These are phyloP conservation scores for Puccinia hordei DNA, from an alignment of 1,284 basidiomycete genomes.

Conservation along the genomic window DNA sequence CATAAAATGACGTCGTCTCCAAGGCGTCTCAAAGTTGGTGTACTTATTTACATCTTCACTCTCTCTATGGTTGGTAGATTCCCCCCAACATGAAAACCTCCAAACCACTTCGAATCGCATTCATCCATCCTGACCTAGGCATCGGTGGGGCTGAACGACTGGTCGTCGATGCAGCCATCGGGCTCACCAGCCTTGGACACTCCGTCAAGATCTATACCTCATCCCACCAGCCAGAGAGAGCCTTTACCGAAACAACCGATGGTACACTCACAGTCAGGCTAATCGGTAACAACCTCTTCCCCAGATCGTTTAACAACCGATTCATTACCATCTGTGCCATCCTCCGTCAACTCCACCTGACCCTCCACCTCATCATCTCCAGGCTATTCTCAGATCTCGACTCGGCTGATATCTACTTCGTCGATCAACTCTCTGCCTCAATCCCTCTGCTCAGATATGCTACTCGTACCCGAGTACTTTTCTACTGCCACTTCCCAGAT, in stretches of 20 bases:
- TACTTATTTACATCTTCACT: no score
- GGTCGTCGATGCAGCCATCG: slow-evolving; percentile 91
- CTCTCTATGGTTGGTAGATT: no score
- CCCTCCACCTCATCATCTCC: slow-evolving; percentile 62
- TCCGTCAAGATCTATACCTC: slow-evolving; percentile 91
- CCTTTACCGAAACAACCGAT: slow-evolving; percentile 60
- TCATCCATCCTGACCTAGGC: slow-evolving; percentile 92
- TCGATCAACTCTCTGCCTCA: slow-evolving; percentile 91
- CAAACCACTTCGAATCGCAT: slow-evolving; percentile 67
- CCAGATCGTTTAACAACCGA: slow-evolving; percentile 73
- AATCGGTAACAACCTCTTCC: slow-evolving; percentile 71
- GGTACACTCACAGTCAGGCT: slow-evolving; percentile 82
- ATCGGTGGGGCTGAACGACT: slow-evolving; percentile 96
- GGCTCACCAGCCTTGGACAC: slow-evolving; percentile 81
- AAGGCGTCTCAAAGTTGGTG: no score
- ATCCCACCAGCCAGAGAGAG: slow-evolving; percentile 73
- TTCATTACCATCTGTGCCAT: slow-evolving; percentile 77
- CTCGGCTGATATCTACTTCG: slow-evolving; percentile 76
- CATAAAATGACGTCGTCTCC: no score
- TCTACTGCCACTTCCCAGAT: slow-evolving; percentile 98
- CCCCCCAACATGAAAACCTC: neutral
- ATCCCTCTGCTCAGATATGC: slow-evolving; percentile 77
- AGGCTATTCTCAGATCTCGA: slow-evolving; percentile 54
- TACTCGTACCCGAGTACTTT: slow-evolving; percentile 76
- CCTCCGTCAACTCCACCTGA: slow-evolving; percentile 75